These are phyloP conservation scores for Arachnomyces sp. DNA, from an alignment of 2,329 filamentous ascomycete genomes.

Conservation along the genomic window DNA sequence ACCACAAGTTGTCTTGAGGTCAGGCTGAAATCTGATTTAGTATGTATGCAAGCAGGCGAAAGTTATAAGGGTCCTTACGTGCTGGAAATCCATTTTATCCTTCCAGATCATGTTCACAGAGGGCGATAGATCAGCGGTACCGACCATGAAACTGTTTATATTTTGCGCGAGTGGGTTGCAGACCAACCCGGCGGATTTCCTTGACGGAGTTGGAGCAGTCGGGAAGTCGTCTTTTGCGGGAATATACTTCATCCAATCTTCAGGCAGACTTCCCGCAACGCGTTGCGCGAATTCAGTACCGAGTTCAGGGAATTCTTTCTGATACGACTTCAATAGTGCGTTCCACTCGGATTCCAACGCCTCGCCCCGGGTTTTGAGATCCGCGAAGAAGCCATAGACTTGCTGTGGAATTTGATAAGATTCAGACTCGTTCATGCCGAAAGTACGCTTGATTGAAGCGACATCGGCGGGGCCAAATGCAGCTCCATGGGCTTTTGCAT, in stretches of 20 bases:
- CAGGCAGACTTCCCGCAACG: constrained; percentile 41
- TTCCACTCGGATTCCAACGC: constrained; percentile 44
- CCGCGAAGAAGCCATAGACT: constrained; percentile 47
- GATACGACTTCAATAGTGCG: constrained; percentile 38
- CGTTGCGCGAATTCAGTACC: constrained; percentile 43
- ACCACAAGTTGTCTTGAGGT: constrained; percentile 28
- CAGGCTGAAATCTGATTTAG: constrained; percentile 14
- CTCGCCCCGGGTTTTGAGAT: constrained; percentile 41
- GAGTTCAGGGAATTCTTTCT: constrained; percentile 39
- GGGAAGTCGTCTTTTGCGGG: constrained; percentile 41
- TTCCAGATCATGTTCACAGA: constrained; percentile 52
- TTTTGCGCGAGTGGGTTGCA: constrained; percentile 47
- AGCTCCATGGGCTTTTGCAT: constrained; percentile 52
- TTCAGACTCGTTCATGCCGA: constrained; percentile 44
- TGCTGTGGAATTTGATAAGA: constrained; percentile 40
- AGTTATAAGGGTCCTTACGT: constrained; percentile 26
- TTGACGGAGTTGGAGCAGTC: constrained; percentile 43
- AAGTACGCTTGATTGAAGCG: constrained; percentile 46
- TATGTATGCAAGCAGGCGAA: too few species aligned
- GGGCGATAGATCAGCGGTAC: constrained; percentile 47
- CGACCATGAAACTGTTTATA: constrained; percentile 45
- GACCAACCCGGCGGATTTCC: constrained; percentile 42
- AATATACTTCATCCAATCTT: constrained; percentile 45
- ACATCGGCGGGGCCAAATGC: constrained; percentile 51
- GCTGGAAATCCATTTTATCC: constrained; percentile 45